Percentiles rank a stretch among this genome's conserved stretches.
phyloP scores from a whole-genome alignment of 225 moss, liverwort and hornwort species.

The Pleurozium schreberi region DNA sequence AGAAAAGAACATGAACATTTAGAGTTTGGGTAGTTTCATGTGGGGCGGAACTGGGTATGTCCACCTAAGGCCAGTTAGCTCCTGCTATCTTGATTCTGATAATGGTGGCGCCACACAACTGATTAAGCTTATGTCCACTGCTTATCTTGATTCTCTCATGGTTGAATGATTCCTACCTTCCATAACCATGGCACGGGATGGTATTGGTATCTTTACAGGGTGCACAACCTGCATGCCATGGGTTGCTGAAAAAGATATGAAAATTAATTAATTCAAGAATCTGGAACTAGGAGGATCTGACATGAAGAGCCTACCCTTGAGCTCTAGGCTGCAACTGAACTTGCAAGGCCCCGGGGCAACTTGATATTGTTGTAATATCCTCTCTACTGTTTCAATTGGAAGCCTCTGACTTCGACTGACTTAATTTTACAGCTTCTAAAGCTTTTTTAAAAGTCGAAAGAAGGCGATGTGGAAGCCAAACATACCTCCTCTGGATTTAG shows the following conservation, averaged over 20 bases:
- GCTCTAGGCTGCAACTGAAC: no score
- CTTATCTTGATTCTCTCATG: neutral
- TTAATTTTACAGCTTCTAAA: neutral
- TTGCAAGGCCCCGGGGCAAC: no score
- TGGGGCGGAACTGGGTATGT: neutral
- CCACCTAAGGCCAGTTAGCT: neutral
- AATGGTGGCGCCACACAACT: neutral
- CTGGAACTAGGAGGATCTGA: neutral
- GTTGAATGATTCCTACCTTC: neutral
- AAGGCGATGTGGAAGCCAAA: neutral
- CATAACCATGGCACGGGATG: neutral
- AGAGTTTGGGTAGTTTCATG: neutral
- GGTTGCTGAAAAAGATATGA: neutral
- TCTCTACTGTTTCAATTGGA: no score
- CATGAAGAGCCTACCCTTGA: no score
- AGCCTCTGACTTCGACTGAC: no score
- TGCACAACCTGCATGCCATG: neutral
- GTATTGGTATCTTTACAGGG: neutral
- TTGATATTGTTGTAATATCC: no score
- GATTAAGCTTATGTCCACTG: neutral
- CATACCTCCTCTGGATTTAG: slow-evolving; percentile 23
- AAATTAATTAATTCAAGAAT: neutral
- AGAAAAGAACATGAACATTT: neutral
- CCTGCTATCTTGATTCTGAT: neutral
- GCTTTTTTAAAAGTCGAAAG: neutral